phyloP scores from a whole-genome alignment of 2,329 filamentous ascomycete species.

The Xylaria digitata region DNA sequence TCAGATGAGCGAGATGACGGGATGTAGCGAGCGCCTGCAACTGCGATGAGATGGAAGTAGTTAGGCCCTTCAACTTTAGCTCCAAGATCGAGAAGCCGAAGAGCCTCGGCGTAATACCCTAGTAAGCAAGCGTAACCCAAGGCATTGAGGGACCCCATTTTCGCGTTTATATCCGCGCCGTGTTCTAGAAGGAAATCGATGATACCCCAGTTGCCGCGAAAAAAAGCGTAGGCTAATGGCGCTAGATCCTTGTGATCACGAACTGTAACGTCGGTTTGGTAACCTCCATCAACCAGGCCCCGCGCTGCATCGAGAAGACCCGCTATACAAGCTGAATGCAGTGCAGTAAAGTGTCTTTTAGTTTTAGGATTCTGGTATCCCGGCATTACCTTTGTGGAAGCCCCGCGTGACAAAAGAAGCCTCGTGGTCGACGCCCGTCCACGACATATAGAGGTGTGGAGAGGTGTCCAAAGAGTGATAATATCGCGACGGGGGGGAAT shows the following conservation, averaged over 20 bases:
- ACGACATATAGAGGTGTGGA: slow-evolving; percentile 42
- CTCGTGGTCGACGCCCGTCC: slow-evolving; percentile 37
- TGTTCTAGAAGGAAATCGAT: slow-evolving; percentile 38
- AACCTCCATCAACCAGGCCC: slow-evolving; percentile 35
- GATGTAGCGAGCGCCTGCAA: slow-evolving; percentile 21
- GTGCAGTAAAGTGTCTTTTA: slow-evolving; percentile 37
- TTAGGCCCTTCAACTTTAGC: not conserved
- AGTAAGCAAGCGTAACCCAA: slow-evolving; percentile 39
- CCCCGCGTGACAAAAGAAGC: slow-evolving; percentile 40
- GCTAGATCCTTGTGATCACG: slow-evolving; percentile 32
- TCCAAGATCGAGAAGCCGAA: slow-evolving; percentile 41
- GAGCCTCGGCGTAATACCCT: slow-evolving; percentile 38
- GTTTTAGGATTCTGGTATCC: too few relatives aligned
- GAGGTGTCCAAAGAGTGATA: slow-evolving; percentile 39
- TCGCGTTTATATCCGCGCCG: slow-evolving; percentile 38
- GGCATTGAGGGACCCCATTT: slow-evolving; percentile 30
- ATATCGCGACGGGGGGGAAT: not conserved
- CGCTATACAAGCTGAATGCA: slow-evolving; percentile 39
- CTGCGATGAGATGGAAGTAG: slow-evolving; percentile 23
- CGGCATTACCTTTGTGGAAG: slow-evolving; percentile 38
- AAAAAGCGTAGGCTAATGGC: slow-evolving; percentile 40
- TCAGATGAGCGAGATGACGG: slow-evolving; percentile 21
- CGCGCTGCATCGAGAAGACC: slow-evolving; percentile 21
- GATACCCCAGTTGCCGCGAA: slow-evolving; percentile 35
- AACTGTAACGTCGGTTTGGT: slow-evolving; percentile 38